These are phyloP conservation scores for Maudiozyma serrabonitensis DNA, from an alignment of 805 yeast genomes.

Conservation along the genomic window DNA sequence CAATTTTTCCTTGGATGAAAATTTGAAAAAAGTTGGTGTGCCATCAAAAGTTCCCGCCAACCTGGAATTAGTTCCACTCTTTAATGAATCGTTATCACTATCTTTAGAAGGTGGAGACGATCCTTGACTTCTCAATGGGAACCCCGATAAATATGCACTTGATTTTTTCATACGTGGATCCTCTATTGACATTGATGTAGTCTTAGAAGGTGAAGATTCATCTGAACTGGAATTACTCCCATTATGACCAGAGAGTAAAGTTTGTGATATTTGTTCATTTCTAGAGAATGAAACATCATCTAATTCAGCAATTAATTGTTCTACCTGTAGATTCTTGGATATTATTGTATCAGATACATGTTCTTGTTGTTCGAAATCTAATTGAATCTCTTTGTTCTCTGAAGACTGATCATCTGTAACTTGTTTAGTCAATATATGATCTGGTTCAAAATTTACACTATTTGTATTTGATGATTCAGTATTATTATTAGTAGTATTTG, in stretches of 20 bases:
- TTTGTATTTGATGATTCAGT: neutral
- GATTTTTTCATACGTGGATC: constrained; percentile 18
- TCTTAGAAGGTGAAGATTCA: neutral
- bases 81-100: neutral
- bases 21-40: constrained; percentile 20
- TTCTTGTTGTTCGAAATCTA: neutral
- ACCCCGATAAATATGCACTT: constrained; percentile 29
- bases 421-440: neutral
- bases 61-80: neutral
- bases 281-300: constrained; percentile 22
- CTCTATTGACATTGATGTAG: neutral
- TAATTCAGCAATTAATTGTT: constrained; percentile 24
- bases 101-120: neutral
- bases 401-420: neutral
- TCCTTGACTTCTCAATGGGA: constrained; percentile 5
- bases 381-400: neutral
- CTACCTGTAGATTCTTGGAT: constrained; percentile 20
- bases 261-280: constrained; percentile 9
- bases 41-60: constrained; percentile 1
- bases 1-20: constrained; percentile 2
- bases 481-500: neutral
- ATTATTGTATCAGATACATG: constrained; percentile 4
- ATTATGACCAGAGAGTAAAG: neutral
- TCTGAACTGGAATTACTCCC: neutral
- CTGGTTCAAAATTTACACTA: neutral